Evolutionary conservation across 139 green algal genomes (phyloP).

Genomic region (Coelastrella sp.): DNA sequence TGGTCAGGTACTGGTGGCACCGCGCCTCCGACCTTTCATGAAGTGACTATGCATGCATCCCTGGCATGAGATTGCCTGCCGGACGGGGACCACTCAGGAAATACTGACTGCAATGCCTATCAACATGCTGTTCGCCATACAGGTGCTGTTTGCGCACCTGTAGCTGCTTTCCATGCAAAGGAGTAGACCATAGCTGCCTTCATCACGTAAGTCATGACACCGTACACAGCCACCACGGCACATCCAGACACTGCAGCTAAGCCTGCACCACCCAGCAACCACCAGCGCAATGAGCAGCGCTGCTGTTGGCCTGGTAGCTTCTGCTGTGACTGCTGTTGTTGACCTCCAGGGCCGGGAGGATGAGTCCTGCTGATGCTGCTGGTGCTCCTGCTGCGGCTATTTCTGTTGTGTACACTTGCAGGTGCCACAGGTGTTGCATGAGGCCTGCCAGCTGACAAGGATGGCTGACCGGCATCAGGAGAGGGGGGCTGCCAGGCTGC

Average conservation of each 20-base stretch:
- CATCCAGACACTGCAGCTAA: constrained; percentile 9
- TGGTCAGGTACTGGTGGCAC: background rate
- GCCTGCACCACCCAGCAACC: background rate
- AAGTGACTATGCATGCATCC: too few species aligned
- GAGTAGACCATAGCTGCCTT: constrained; percentile 43
- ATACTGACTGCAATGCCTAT: too few species aligned
- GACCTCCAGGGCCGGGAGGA: background rate
- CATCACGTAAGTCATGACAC: constrained; percentile 28
- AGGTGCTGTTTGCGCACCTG: background rate
- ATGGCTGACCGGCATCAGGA: background rate
- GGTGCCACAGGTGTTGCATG: background rate
- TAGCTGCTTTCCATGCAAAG: constrained; percentile 41
- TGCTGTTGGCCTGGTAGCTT: background rate
- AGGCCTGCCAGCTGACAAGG: background rate
- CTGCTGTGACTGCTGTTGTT: constrained; percentile 3
- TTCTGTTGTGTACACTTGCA: background rate
- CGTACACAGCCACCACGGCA: constrained; percentile 26
- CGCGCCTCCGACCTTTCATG: too few species aligned
- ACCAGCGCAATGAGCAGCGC: constrained; percentile 7
- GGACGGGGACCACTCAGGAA: too few species aligned
- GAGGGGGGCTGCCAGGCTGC: background rate
- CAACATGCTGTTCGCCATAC: too few species aligned
- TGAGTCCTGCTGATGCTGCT: background rate
- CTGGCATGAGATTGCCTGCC: background rate
- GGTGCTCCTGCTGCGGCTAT: background rate